Percentiles rank a stretch among this genome's conserved stretches.
These are phyloP conservation scores for Termitomyces sp. DNA, from an alignment of 768 basidiomycete species.

Conservation along the genomic window DNA sequence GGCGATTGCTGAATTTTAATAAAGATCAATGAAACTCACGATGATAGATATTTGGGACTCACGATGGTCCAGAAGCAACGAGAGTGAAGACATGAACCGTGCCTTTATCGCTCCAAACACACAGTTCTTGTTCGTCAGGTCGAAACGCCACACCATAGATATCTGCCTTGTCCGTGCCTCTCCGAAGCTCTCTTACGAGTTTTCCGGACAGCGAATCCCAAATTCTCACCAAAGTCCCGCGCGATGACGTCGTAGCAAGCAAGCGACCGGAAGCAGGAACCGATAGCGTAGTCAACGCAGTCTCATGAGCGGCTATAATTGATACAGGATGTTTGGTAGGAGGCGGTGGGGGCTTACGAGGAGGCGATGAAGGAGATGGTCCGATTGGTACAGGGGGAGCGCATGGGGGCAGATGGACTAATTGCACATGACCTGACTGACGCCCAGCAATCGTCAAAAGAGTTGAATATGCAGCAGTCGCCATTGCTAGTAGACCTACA, in stretches of 20 bases:
- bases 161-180: constrained; percentile 86
- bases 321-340: constrained; percentile 63
- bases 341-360: constrained; percentile 50
- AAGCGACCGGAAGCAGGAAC: constrained; percentile 72
- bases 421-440: constrained; percentile 83
- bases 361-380: constrained; percentile 47
- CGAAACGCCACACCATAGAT: constrained; percentile 90
- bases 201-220: constrained; percentile 78
- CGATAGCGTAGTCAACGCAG: constrained; percentile 72
- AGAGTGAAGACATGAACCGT: constrained; percentile 89
- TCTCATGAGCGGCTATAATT: constrained; percentile 81
- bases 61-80: constrained; percentile 59
- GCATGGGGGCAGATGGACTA: constrained; percentile 82
- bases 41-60: constrained; percentile 21
- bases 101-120: constrained; percentile 94
- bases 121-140: constrained; percentile 79
- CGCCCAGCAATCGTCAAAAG: constrained; percentile 82
- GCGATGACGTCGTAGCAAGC: constrained; percentile 77
- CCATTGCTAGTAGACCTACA: constrained; percentile 71
- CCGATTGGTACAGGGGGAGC: constrained; percentile 49
- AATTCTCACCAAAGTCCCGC: constrained; percentile 82
- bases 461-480: constrained; percentile 72
- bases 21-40: neutral
- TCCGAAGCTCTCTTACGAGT: constrained; percentile 71
- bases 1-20: constrained; percentile 57